These are phyloP conservation scores for Lactarius hengduanensis DNA, from an alignment of 768 basidiomycete species.

Conservation along the genomic window DNA sequence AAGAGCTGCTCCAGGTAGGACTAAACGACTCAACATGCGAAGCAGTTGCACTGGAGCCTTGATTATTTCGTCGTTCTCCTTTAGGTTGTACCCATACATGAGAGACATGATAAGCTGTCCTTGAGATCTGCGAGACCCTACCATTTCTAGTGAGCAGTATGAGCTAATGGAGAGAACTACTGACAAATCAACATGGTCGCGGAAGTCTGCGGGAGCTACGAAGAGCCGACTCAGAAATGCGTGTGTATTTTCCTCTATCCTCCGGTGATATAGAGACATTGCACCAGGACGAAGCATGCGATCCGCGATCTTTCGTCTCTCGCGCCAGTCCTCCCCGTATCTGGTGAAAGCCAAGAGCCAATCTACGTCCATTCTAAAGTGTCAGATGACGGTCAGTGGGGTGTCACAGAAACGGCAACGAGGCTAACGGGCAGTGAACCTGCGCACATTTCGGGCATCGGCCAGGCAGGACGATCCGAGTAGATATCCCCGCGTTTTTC, in stretches of 20 bases:
- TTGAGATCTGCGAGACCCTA: no score
- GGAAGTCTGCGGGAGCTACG: slow-evolving; percentile 3
- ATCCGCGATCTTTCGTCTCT: slow-evolving; percentile 6
- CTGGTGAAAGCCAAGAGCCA: neutral
- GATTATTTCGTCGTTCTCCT: no score
- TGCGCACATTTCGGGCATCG: slow-evolving; percentile 6
- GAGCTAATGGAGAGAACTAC: no score
- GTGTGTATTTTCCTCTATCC: slow-evolving; percentile 4
- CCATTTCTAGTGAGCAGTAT: no score
- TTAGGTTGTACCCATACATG: no score
- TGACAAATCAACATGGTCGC: slow-evolving; percentile 4
- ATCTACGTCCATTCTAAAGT: neutral
- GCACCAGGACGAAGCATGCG: slow-evolving; percentile 13
- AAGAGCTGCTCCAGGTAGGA: no score
- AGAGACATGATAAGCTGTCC: no score
- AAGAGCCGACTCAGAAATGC: slow-evolving; percentile 3
- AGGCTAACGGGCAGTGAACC: neutral
- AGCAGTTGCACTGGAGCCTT: no score
- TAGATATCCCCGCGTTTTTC: slow-evolving; percentile 46
- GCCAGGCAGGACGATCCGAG: neutral
- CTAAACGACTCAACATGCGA: no score
- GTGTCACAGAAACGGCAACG: no score
- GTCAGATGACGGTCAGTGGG: neutral
- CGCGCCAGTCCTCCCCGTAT: neutral
- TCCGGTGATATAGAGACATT: neutral